phyloP scores from a whole-genome alignment of 2,329 filamentous ascomycete genomes.

The Hymenoscyphus scutula region DNA sequence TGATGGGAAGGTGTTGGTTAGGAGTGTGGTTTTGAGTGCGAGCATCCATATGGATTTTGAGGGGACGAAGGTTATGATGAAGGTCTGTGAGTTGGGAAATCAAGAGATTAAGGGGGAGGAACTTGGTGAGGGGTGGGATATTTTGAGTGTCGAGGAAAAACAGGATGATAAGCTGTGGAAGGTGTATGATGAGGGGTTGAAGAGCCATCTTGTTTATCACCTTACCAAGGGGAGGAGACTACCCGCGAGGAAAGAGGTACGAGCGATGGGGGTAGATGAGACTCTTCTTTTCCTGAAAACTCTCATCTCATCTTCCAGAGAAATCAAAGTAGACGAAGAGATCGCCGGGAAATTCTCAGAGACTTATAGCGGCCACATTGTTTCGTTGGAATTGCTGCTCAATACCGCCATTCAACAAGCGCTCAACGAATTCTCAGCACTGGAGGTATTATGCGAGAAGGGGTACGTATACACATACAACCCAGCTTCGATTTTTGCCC shows the following conservation, averaged over 20 bases:
- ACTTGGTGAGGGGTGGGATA: constrained; percentile 16
- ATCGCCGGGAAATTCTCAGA: constrained; percentile 18
- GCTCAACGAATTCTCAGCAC: constrained; percentile 29
- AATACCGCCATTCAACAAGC: constrained; percentile 28
- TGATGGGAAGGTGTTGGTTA: constrained; percentile 11
- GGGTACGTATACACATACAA: constrained; percentile 33
- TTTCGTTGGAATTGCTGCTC: constrained; percentile 31
- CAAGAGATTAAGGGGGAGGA: constrained; percentile 17
- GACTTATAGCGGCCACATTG: constrained; percentile 10
- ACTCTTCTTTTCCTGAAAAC: constrained; percentile 9
- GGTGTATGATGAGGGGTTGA: constrained; percentile 25
- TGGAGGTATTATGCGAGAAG: constrained; percentile 28
- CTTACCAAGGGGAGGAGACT: constrained; percentile 17
- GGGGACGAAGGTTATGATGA: constrained; percentile 26
- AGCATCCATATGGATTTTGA: constrained; percentile 33
- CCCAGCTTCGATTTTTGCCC: constrained; percentile 31
- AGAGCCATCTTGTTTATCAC: constrained; percentile 27
- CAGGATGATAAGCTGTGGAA: constrained; percentile 19
- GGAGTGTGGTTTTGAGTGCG: constrained; percentile 29
- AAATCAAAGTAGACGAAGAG: neutral
- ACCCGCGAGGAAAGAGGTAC: constrained; percentile 17
- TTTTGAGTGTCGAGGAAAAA: constrained; percentile 21
- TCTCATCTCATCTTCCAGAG: neutral
- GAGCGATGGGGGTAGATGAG: constrained; percentile 7
- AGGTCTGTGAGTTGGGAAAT: constrained; percentile 20